Percentiles rank a stretch among this genome's conserved stretches.
phyloP scores from a whole-genome alignment of 768 basidiomycete species.

The Cubamyces lactineus region DNA sequence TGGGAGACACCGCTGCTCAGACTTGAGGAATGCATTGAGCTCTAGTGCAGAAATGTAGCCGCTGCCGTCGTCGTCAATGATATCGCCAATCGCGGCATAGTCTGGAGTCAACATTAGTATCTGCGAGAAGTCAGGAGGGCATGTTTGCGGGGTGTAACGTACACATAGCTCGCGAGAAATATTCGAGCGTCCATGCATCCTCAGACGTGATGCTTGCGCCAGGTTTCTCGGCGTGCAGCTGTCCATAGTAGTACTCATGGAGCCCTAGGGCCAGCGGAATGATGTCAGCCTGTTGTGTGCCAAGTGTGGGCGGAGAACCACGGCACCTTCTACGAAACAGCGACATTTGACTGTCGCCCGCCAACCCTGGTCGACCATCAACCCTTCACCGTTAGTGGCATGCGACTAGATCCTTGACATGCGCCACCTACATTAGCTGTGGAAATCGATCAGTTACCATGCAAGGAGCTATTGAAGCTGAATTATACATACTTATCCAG shows the following conservation, averaged over 20 bases:
- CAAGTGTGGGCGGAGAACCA: no score
- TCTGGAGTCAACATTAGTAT: not conserved
- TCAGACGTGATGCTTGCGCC: not conserved
- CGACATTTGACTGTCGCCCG: constrained; percentile 13
- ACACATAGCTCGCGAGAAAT: constrained; percentile 19
- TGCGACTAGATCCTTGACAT: not conserved
- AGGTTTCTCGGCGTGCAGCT: not conserved
- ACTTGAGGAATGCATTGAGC: constrained; percentile 13
- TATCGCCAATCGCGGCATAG: constrained; percentile 19
- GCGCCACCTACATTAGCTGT: no score
- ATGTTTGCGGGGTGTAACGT: not conserved
- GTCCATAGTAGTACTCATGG: constrained; percentile 2
- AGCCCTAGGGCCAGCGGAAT: not conserved
- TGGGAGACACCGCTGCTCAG: not conserved
- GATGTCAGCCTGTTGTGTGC: not conserved
- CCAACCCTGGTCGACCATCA: not conserved
- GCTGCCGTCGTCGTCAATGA: constrained; percentile 18
- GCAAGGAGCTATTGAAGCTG: no score
- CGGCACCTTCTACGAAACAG: constrained; percentile 12
- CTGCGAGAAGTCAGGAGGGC: no score
- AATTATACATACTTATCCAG: not conserved
- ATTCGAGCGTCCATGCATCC: constrained; percentile 16
- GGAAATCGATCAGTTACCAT: no score
- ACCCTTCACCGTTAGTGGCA: no score
- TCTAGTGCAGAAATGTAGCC: constrained; percentile 16